Evolutionary conservation across 352 stramenopile species (phyloP).

Genomic region (Phytopythium ostracodes): DNA sequence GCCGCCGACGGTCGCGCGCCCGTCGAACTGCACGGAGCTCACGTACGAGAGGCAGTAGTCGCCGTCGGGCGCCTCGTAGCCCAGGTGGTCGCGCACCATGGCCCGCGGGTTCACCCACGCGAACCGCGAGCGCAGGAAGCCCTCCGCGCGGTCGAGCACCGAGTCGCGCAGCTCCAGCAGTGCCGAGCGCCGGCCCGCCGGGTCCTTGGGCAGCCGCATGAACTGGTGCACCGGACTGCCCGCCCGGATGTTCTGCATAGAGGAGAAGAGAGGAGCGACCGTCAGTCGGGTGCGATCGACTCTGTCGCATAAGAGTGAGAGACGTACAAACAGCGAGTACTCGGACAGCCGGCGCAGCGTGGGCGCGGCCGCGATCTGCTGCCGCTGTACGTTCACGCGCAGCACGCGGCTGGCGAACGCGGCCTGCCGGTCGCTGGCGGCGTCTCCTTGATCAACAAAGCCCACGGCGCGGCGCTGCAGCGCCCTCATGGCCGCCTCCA

Average conservation of each 20-base stretch:
- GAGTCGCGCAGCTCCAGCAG: constrained; percentile 20
- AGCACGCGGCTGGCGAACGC: constrained; percentile 11
- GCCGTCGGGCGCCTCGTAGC: constrained; percentile 16
- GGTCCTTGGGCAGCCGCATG: constrained; percentile 22
- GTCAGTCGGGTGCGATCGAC: not conserved
- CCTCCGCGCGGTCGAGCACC: constrained; percentile 23
- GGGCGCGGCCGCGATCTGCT: constrained; percentile 1
- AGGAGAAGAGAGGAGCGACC: not conserved
- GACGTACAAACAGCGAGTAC: constrained; percentile 8
- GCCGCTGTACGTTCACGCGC: constrained; percentile 11
- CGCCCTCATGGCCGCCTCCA: constrained; percentile 12
- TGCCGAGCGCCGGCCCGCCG: constrained; percentile 11
- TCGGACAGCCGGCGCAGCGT: constrained; percentile 7
- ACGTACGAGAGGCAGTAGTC: constrained; percentile 32
- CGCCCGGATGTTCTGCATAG: not conserved
- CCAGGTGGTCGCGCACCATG: constrained; percentile 12
- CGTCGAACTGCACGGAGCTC: constrained; percentile 24
- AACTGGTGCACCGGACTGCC: constrained; percentile 17
- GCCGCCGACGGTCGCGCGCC: constrained; percentile 8
- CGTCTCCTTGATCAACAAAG: constrained; percentile 5
- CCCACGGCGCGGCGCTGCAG: constrained; percentile 16
- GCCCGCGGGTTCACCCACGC: constrained; percentile 21
- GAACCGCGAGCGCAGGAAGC: constrained; percentile 25
- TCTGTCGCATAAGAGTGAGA: not conserved
- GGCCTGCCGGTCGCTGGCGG: constrained; percentile 5